These are phyloP conservation scores for Musa troglodytarum DNA, from an alignment of 176 grass and related monocot genomes.

Conservation along the genomic window DNA sequence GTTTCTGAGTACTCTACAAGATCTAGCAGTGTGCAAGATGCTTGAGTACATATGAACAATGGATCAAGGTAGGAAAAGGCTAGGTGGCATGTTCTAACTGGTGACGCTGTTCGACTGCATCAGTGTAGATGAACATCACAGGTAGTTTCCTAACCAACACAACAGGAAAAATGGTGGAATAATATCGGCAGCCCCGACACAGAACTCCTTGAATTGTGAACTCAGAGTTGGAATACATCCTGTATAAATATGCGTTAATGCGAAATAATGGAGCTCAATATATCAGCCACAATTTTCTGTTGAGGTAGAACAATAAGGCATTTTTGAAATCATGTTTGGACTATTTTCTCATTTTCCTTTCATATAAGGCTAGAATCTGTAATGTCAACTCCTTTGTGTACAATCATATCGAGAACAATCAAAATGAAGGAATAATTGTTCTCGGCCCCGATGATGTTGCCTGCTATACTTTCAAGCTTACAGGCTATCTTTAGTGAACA, in stretches of 20 bases:
- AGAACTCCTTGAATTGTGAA: neutral
- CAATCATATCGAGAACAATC: neutral
- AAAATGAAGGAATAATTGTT: neutral
- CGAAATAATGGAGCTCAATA: constrained; percentile 12
- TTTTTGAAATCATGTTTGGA: neutral
- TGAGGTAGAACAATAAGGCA: constrained; percentile 5
- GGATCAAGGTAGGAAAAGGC: neutral
- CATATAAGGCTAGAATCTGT: neutral
- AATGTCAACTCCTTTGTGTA: neutral
- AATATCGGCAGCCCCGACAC: neutral
- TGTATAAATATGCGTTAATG: neutral
- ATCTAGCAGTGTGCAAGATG: constrained; percentile 57
- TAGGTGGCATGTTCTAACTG: neutral
- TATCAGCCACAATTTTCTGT: constrained; percentile 1
- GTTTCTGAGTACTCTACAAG: constrained; percentile 88
- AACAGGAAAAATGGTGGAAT: neutral
- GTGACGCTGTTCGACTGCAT: neutral
- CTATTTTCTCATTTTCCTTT: neutral
- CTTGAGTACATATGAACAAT: constrained; percentile 30
- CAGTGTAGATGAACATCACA: neutral
- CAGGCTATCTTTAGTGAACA: no score
- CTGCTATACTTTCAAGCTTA: no score
- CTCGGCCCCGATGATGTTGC: neutral
- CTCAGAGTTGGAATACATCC: neutral
- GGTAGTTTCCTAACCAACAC: neutral